Evolutionary conservation across 345 rosid species (phyloP), one percentile per base, ranked within the genome.

Genomic region (Ceriops decandra): DNA sequence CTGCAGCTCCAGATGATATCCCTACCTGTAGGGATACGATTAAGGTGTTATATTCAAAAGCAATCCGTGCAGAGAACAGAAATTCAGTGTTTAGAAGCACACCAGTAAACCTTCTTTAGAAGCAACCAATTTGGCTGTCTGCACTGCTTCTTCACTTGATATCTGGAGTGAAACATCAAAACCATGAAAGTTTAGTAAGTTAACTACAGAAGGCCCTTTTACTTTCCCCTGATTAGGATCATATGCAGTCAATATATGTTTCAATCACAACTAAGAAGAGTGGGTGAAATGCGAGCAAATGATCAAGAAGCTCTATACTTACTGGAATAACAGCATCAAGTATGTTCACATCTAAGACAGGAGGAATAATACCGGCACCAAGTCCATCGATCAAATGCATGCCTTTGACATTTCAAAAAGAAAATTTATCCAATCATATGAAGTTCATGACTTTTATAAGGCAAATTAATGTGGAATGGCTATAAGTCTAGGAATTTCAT

Each of bases 1-100:
- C 95, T 10, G 96, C 97, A 0, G 98, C 98, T 62, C 98, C 98
- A 63, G 98, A 93, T 62, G 98, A 91, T 77, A 93, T 91, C 66
- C 98, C 98, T 6, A 93, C 98, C 97, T 93, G 89, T 42, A 16
- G 47, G 47, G 47, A 42, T 42, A 2, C 47, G 4, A 42, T 2
- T 11, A 42, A 42, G 47, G 47, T 7, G 47, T 42, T 42, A 42
- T 11, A 42, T 11, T 42, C 47, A 11, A 3, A 11, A 42, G 16
- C 47, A 42, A 42, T 42, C 16, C 2, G 11, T 4, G 15, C 47
- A 42, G 4, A 38, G 27, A 19, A 24, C 21, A 33, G 20, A 5
- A 57, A 32, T 26, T 2, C 3, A 33, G 5, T 27, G 8, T 20
- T n/a, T 15, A 6, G 19, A n/a, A 2, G 27, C 47, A 22, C 47